Percentiles rank a stretch among this genome's conserved stretches.
Evolutionary conservation across 2,329 filamentous ascomycete species (phyloP).

Genomic region (Ascosphaera apis): DNA sequence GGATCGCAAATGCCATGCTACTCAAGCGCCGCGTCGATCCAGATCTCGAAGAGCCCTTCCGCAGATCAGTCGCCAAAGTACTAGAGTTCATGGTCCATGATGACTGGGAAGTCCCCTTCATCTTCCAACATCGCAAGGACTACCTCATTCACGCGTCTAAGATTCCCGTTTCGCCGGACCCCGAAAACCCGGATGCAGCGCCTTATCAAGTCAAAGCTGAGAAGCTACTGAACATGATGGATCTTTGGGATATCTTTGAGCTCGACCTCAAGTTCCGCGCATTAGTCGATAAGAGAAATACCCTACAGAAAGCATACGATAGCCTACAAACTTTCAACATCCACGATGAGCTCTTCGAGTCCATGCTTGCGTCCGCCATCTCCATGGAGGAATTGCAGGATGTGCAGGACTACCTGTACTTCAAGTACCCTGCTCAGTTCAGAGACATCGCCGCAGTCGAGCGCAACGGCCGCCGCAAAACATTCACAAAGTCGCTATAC

Average conservation of each 20-base stretch:
- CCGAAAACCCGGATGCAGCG: conserved; percentile 44
- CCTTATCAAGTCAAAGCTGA: conserved; percentile 56
- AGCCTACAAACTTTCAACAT: conserved; percentile 44
- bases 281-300: conserved; percentile 73
- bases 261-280: conserved; percentile 89
- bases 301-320: conserved; percentile 56
- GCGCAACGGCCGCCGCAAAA: conserved; percentile 41
- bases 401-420: conserved; percentile 87
- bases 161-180: conserved; percentile 34
- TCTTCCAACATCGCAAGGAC: conserved; percentile 95
- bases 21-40: conserved; percentile 56
- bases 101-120: conserved; percentile 87
- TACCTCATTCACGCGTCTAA: conserved; percentile 82
- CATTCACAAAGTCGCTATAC: conserved; percentile 57
- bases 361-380: conserved; percentile 55
- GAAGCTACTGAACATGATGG: conserved; percentile 75
- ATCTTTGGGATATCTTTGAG: conserved; percentile 87
- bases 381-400: conserved; percentile 94
- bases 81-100: conserved; percentile 89
- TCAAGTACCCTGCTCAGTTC: conserved; percentile 66
- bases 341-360: conserved; percentile 52
- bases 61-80: conserved; percentile 72
- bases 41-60: conserved; percentile 61
- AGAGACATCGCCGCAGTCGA: conserved; percentile 47
- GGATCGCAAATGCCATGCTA: conserved; percentile 80